These are phyloP conservation scores for Physcomitrellopsis africana DNA, from an alignment of 225 moss, liverwort and hornwort species.

Conservation along the genomic window DNA sequence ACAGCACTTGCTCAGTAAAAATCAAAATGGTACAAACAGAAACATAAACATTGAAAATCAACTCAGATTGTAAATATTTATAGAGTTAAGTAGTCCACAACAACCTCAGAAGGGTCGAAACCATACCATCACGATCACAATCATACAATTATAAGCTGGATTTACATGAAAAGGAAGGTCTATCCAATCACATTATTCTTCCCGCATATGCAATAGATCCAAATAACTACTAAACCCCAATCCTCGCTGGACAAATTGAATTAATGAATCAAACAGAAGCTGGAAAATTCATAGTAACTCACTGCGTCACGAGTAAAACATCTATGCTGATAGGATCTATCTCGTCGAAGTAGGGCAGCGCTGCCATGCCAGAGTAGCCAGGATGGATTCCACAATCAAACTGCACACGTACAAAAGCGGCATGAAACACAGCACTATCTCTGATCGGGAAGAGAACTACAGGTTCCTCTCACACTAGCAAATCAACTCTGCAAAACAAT, in stretches of 20 bases:
- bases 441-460: neutral
- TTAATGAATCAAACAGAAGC: neutral
- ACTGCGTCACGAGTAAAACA: conserved; percentile 97
- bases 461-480: neutral
- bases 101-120: too few species aligned
- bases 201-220: neutral
- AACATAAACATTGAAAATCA: neutral
- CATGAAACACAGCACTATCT: neutral
- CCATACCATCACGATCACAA: too few species aligned
- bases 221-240: conserved; percentile 24
- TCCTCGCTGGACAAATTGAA: neutral
- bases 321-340: conserved; percentile 94
- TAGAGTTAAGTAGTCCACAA: too few species aligned
- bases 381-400: conserved; percentile 99
- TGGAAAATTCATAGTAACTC: conserved; percentile 28
- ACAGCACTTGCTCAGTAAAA: neutral
- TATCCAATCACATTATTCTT: too few species aligned
- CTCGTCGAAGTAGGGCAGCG: conserved; percentile 95
- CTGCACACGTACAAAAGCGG: conserved; percentile 44
- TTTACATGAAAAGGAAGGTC: too few species aligned
- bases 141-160: too few species aligned
- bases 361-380: conserved; percentile 91
- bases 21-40: neutral
- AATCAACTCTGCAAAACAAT: neutral
- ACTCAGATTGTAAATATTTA: neutral